phyloP scores from a whole-genome alignment of 495 filamentous ascomycete species.

The Penicillium canescens region DNA sequence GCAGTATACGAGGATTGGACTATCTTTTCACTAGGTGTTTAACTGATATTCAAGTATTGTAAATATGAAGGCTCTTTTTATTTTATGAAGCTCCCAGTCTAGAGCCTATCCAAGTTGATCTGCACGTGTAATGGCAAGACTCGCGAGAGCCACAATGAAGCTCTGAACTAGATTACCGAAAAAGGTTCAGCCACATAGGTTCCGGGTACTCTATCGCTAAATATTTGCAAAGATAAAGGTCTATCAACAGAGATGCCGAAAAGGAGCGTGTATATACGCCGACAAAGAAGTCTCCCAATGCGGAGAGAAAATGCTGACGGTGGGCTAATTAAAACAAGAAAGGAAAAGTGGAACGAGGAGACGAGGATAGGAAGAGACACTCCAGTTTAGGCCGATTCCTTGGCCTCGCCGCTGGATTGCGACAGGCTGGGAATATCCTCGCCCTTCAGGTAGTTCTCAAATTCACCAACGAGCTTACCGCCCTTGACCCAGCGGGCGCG shows the following conservation, averaged over 20 bases:
- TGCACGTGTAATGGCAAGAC: too few species aligned
- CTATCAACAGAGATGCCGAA: slow-evolving; percentile 2
- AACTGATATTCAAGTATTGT: too few species aligned
- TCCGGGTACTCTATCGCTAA: slow-evolving; percentile 5
- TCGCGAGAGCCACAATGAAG: too few species aligned
- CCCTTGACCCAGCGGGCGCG: slow-evolving; percentile 71
- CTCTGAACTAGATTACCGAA: too few species aligned
- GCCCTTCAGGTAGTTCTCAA: slow-evolving; percentile 77
- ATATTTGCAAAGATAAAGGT: slow-evolving; percentile 4
- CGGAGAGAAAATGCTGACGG: not conserved
- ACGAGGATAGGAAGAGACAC: not conserved
- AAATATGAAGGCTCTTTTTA: too few species aligned
- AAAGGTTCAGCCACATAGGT: not conserved
- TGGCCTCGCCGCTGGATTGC: slow-evolving; percentile 12
- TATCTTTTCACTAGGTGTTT: too few species aligned
- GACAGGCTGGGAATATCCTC: slow-evolving; percentile 46
- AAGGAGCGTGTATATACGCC: not conserved
- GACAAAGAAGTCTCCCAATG: not conserved
- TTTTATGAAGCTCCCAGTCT: too few species aligned
- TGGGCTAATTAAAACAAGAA: not conserved
- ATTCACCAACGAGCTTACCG: slow-evolving; percentile 79
- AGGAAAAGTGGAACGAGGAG: not conserved
- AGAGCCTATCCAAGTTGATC: too few species aligned
- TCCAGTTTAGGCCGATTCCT: not conserved
- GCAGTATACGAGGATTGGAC: not conserved